Base-by-base conservation (phyloP, 78 protist species). In the Speleostelium caveatum region DNA sequence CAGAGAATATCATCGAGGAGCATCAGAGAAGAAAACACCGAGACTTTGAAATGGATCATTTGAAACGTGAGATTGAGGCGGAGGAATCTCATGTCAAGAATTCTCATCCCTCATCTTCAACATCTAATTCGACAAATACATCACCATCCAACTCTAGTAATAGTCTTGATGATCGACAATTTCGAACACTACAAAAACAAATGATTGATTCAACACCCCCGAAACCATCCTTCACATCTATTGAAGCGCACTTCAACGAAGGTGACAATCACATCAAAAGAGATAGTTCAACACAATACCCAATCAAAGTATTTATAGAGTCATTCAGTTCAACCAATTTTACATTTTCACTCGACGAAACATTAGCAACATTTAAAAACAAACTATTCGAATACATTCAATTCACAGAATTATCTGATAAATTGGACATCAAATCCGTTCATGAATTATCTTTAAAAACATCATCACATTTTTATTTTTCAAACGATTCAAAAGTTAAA, bases 311-410 rank as follows among this genome's bases (percentile, higher is more conserved):
- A 21, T 19, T 41, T 41, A 68, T 30, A 83, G 80, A 45, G 28
- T 83, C n/a, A n/a, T n/a, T n/a, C n/a, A n/a, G n/a, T n/a, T n/a
- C n/a, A n/a, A n/a, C n/a, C n/a, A n/a, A n/a, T n/a, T n/a, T n/a
- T n/a, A n/a, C n/a, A n/a, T n/a, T n/a, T n/a, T n/a, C n/a, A 33
- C 79, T 69, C 32, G n/a, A 51, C 21, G 91, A 83, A 32, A 83
- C 71, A 0, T 42, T 83, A 12, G 8, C 10, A 12, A 32, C 72
- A 10, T n/a, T 83, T 38, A 24, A 38, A 58, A 30, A 33, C 30
- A 53, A 60, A 39, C 28, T 75, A 0, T 75, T 8, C 30, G 36
- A 59, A 7, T 42, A 75, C 26, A 5, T 75, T 60, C 45, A 61
- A 75, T 38, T 21, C 8, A 35, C 39, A 28, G 55, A 72, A 53